Conservation (phyloP, 129 eudicot species). For the Smallanthus sonchifolius region DNA sequence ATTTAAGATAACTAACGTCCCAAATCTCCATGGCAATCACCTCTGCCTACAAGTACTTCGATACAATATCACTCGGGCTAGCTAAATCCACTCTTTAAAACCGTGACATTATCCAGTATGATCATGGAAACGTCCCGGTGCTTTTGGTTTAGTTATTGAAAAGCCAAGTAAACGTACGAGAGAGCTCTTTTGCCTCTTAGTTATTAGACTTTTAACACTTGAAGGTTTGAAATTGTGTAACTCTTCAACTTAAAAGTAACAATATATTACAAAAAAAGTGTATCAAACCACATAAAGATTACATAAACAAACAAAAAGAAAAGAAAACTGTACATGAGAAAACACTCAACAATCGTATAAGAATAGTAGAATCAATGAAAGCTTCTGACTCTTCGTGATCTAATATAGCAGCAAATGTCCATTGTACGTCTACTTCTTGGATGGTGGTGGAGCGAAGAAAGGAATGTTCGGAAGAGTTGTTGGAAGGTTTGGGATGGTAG, state of each 20-base stretch:
- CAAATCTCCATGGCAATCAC: too few species aligned
- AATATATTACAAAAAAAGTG: constrained; percentile 11
- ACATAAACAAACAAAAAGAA: not conserved
- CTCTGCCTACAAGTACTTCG: too few species aligned
- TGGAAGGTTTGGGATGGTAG: constrained; percentile 33
- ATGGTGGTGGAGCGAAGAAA: constrained; percentile 34
- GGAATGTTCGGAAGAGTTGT: constrained; percentile 30
- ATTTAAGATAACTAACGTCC: too few species aligned
- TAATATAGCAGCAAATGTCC: not conserved
- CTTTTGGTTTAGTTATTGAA: too few species aligned
- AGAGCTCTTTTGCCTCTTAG: too few species aligned
- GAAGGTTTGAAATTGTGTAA: too few species aligned
- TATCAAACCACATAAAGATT: not conserved
- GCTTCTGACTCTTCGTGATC: not conserved
- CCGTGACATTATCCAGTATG: too few species aligned
- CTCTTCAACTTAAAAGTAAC: not conserved
- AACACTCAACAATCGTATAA: not conserved
- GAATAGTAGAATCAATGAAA: not conserved
- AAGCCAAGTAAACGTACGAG: too few species aligned
- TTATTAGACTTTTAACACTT: too few species aligned
- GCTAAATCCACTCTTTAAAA: too few species aligned
- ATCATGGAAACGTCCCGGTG: too few species aligned
- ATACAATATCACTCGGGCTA: too few species aligned
- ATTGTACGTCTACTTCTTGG: constrained; percentile 13
- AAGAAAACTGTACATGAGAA: not conserved